phyloP scores from a whole-genome alignment of 2,329 filamentous ascomycete genomes.

The Tolypocladium cylindrosporum region DNA sequence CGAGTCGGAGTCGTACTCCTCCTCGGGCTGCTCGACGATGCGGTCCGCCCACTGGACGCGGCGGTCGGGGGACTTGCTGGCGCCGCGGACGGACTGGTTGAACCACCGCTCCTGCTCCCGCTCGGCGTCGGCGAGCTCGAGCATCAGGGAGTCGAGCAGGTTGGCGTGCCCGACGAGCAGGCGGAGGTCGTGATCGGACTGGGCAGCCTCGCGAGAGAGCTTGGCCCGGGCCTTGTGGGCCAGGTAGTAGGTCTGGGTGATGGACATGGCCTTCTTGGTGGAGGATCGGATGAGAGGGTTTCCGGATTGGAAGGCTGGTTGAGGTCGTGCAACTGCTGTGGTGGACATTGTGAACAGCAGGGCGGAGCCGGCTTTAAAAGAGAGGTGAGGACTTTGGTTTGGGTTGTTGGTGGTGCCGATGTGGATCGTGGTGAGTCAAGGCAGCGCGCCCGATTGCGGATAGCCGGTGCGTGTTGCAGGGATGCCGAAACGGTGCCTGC shows the following conservation, averaged over 20 bases:
- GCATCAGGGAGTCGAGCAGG: constrained; percentile 92
- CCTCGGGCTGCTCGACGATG: constrained; percentile 61
- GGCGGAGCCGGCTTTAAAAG: constrained; percentile 2
- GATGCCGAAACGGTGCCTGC: constrained; percentile 9
- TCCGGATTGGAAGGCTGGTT: constrained; percentile 2
- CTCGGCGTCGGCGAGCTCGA: constrained; percentile 84
- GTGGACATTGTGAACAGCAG: constrained; percentile 19
- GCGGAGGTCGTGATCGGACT: constrained; percentile 87
- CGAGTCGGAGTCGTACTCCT: constrained; percentile 49
- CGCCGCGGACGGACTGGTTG: constrained; percentile 84
- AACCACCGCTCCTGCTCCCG: constrained; percentile 95
- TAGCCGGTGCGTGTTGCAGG: constrained; percentile 13
- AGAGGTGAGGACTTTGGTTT: neutral
- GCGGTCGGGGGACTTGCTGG: constrained; percentile 50
- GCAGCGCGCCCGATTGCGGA: constrained; percentile 12
- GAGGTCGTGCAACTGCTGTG: constrained; percentile 14
- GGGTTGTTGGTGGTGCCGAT: neutral
- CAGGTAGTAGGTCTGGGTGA: constrained; percentile 97
- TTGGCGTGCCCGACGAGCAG: constrained; percentile 96
- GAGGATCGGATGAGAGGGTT: constrained; percentile 20
- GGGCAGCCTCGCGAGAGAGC: constrained; percentile 85
- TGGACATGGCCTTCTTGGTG: constrained; percentile 80
- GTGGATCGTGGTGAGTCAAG: constrained; percentile 14
- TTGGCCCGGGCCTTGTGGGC: constrained; percentile 94
- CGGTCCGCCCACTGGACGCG: constrained; percentile 84